Evolutionary conservation across 1,284 basidiomycete species (phyloP).

Genomic region (Heterobasidion occidentale): DNA sequence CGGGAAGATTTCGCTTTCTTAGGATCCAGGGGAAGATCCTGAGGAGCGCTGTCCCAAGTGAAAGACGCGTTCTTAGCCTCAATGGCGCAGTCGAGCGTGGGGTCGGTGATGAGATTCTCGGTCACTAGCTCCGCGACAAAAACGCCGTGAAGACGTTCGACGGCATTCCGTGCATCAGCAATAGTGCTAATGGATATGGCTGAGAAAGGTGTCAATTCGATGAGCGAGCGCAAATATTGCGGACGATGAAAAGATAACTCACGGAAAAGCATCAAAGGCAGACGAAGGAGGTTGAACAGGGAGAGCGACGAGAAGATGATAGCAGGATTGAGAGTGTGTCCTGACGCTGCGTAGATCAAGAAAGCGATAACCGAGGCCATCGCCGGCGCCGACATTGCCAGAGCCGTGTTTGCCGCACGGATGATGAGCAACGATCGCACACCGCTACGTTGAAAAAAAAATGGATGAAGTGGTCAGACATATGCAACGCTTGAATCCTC

Average conservation of each 20-base stretch:
- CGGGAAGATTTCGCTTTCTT: background rate
- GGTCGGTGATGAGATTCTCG: conserved; percentile 41
- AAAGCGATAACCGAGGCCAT: conserved; percentile 84
- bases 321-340: conserved; percentile 61
- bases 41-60: conserved; percentile 75
- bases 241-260: conserved; percentile 13
- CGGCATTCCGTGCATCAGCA: conserved; percentile 74
- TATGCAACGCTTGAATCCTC: background rate
- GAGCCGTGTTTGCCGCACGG: conserved; percentile 61
- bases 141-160: conserved; percentile 58
- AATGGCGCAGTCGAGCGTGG: conserved; percentile 53
- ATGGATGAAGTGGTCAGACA: background rate
- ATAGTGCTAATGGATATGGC: conserved; percentile 72
- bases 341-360: conserved; percentile 68
- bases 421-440: conserved; percentile 72
- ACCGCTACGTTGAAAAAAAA: conserved; percentile 31
- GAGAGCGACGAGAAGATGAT: conserved; percentile 79
- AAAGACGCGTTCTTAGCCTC: conserved; percentile 65
- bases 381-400: conserved; percentile 68
- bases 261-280: conserved; percentile 75
- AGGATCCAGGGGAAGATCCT: conserved; percentile 17
- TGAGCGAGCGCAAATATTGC: background rate
- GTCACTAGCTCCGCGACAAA: conserved; percentile 74
- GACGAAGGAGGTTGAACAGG: conserved; percentile 70
- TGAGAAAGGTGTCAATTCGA: conserved; percentile 15